Base-by-base conservation (phyloP, 2,329 filamentous ascomycete species). In the Xylaria sp. region DNA sequence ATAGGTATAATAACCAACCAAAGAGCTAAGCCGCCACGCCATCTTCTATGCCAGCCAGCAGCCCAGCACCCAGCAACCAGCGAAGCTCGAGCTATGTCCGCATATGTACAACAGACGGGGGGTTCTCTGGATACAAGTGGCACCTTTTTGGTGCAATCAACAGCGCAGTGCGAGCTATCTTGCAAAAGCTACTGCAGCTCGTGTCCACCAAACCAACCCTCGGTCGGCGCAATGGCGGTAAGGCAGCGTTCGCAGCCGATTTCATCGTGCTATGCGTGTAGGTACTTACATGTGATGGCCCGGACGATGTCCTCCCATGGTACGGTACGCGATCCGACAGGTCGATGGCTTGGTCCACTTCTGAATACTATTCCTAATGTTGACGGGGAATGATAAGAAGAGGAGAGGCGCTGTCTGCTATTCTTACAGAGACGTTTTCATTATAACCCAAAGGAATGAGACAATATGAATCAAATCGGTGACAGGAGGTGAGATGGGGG, bases 281-380 rank as follows among this genome's bases (percentile, higher is more conserved):
- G 28, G 37, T 50, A 67, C 65, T 66, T 61, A 67, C 65, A 67
- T 65, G 19, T 47, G 65, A 46, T 61, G 43, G 46, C 59, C 63
- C 60, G 37, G 60, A 50, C 37, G 49, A 8, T 57, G 43, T 12
- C 53, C 47, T 56, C 43, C 28, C 63, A 65, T 65, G 59, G 59
- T 60, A 37, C 19, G 17, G 35, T 60, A 37, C 19, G 17, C 25
- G 15, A 50, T 25, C 35, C 58, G 21, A 47, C 46, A n/a, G 38
- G 45, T 37, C 17, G 42, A 23, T 49, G 23, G 33, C 23, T 33
- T 14, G 23, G 31, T 8, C n/a, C 28, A n/a, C 31, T 46, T 21
- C 33, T 23, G 40, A 57, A 23, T 42, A 33, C 12, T 37, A 37
- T 8, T 31, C 25, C 37, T 25, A 43, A 6, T 21, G n/a, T n/a